A percentile compares a stretch with the other conserved stretches of the same genome.
Conservation (phyloP, 148 eudicot genomes). For the Nepenthes gracilis region DNA sequence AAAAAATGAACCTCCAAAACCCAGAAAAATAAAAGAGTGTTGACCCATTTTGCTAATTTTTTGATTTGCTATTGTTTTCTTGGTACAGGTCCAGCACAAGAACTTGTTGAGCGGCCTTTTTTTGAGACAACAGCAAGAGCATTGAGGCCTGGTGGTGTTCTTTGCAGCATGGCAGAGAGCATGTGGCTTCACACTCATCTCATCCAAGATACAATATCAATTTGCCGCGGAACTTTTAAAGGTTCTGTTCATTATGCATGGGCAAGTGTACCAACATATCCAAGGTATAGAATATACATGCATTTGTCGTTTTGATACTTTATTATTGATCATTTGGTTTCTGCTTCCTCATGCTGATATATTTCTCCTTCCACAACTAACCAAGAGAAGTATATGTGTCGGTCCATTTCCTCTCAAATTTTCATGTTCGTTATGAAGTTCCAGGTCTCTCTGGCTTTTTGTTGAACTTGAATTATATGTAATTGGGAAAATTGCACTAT, state of each 20-base stretch:
- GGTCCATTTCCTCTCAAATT: no score
- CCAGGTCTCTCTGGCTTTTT: no score
- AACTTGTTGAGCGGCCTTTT: slow-evolving; percentile 85
- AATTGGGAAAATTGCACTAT: no score
- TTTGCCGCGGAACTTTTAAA: slow-evolving; percentile 63
- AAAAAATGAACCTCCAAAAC: no score
- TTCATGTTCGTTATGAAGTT: no score
- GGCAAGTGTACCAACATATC: slow-evolving; percentile 96
- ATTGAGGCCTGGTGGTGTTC: slow-evolving; percentile 93
- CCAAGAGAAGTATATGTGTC: no score
- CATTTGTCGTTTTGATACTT: not conserved
- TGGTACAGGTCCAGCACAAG: slow-evolving; percentile 82
- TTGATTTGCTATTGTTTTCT: slow-evolving; percentile 4
- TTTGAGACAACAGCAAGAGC: slow-evolving; percentile 82
- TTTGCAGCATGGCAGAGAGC: slow-evolving; percentile 98
- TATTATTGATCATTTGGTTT: not conserved
- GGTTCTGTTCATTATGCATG: slow-evolving; percentile 97
- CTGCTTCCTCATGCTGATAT: not conserved
- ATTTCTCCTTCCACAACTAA: not conserved
- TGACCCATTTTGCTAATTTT: not conserved
- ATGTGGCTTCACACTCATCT: slow-evolving; percentile 99
- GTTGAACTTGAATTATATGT: no score
- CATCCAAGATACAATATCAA: slow-evolving; percentile 71
- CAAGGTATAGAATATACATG: slow-evolving; percentile 42
- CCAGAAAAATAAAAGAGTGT: no score